A percentile compares a stretch with the other conserved stretches of the same genome.
Conservation (phyloP, 2,329 filamentous ascomycete species). For the Nemania diffusa region DNA sequence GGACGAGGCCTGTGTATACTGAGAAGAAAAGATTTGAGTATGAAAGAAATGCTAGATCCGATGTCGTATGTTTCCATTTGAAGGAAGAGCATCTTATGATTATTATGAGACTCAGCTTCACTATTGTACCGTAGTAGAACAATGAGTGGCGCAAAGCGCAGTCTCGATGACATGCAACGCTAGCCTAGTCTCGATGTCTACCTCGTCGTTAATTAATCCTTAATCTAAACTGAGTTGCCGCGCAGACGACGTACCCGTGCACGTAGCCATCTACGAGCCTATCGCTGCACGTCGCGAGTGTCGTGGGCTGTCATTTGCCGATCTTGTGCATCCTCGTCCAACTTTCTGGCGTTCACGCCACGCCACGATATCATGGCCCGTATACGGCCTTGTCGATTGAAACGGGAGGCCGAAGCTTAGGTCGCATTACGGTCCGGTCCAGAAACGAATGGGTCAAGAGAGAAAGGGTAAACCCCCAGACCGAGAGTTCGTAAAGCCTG, state of each 20-base stretch:
- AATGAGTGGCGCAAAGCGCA: slow-evolving; percentile 7
- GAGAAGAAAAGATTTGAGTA: too few relatives aligned
- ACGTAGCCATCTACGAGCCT: slow-evolving; percentile 41
- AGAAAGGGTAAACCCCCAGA: background rate
- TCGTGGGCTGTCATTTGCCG: slow-evolving; percentile 40
- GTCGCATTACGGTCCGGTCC: slow-evolving; percentile 4
- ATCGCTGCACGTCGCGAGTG: slow-evolving; percentile 41
- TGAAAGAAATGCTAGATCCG: background rate
- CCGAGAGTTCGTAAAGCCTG: background rate
- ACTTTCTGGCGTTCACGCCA: slow-evolving; percentile 28
- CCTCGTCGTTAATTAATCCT: slow-evolving; percentile 18
- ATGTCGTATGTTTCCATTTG: background rate
- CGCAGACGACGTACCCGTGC: slow-evolving; percentile 35
- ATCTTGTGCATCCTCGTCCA: slow-evolving; percentile 35
- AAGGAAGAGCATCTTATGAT: slow-evolving; percentile 11
- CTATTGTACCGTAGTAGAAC: slow-evolving; percentile 6
- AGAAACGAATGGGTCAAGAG: background rate
- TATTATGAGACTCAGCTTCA: background rate
- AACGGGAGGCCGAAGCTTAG: background rate
- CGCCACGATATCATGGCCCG: slow-evolving; percentile 24
- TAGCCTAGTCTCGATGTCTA: slow-evolving; percentile 26
- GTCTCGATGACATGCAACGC: slow-evolving; percentile 12
- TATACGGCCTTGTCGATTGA: slow-evolving; percentile 3
- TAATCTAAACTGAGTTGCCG: slow-evolving; percentile 34
- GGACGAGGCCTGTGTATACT: background rate